Conservation (phyloP, 768 basidiomycete genomes). For the Grammothele lineata region DNA sequence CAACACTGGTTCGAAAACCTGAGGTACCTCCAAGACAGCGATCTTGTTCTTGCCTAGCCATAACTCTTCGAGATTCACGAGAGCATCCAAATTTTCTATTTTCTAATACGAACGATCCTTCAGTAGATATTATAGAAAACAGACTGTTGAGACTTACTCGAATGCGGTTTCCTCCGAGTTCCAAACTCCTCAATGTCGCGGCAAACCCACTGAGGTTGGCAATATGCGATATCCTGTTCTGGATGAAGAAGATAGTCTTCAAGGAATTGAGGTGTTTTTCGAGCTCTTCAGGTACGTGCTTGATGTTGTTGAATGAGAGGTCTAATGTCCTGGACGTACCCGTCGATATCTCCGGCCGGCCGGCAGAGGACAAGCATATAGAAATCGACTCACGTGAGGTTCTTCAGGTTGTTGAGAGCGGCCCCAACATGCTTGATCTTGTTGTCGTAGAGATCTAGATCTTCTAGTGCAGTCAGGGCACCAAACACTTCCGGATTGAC, state of each 20-base stretch:
- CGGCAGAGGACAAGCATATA: not conserved
- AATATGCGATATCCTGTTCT: constrained; percentile 89
- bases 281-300: constrained; percentile 61
- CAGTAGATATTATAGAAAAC: too few relatives aligned
- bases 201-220: constrained; percentile 52
- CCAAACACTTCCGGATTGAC: constrained; percentile 73
- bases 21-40: constrained; percentile 70
- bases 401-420: constrained; percentile 53
- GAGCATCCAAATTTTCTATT: constrained; percentile 80
- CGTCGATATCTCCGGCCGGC: too few relatives aligned
- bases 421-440: constrained; percentile 72
- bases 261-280: constrained; percentile 51
- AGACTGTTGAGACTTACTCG: constrained; percentile 63
- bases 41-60: constrained; percentile 99
- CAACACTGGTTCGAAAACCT: not conserved
- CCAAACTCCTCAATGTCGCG: constrained; percentile 71
- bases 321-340: constrained; percentile 62
- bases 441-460: constrained; percentile 96
- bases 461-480: constrained; percentile 66
- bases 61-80: constrained; percentile 84
- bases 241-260: constrained; percentile 86
- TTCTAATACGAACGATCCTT: constrained; percentile 40
- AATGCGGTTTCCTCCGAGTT: constrained; percentile 91
- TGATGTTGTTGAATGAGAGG: constrained; percentile 91
- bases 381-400: constrained; percentile 47